phyloP scores from a whole-genome alignment of 2,329 filamentous ascomycete genomes.

The Exophiala xenobiotica region DNA sequence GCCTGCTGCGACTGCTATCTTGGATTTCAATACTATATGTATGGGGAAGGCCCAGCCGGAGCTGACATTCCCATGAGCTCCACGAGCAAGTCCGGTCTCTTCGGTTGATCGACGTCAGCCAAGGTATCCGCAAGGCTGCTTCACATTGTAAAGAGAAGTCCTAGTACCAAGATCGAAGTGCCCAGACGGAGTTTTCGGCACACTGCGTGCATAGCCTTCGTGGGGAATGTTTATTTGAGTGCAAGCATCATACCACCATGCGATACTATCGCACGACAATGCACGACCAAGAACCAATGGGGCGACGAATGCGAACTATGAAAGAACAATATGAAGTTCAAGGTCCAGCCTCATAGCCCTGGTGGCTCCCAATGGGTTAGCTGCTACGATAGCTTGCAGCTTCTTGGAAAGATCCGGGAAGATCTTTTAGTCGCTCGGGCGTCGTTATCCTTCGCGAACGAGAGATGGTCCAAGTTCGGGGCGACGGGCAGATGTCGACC shows the following conservation, averaged over 20 bases:
- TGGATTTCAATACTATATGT: slow-evolving; percentile 50
- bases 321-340: slow-evolving; percentile 13
- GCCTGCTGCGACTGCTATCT: slow-evolving; percentile 49
- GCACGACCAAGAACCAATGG: neutral
- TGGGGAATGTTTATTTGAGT: neutral
- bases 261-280: neutral
- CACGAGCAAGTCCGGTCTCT: slow-evolving; percentile 17
- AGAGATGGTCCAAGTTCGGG: neutral
- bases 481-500: neutral
- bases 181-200: no score
- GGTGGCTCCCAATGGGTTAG: neutral
- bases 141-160: no score
- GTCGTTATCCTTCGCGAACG: no score
- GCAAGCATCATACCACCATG: neutral
- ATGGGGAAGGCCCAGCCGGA: slow-evolving; percentile 35
- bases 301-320: neutral
- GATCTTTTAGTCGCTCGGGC: neutral
- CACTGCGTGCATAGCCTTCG: neutral
- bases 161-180: no score
- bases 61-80: slow-evolving; percentile 20
- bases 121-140: neutral
- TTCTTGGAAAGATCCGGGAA: neutral
- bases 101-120: slow-evolving; percentile 14
- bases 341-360: slow-evolving; percentile 19
- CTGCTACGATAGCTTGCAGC: neutral